Evolutionary conservation across 2,329 filamentous ascomycete species (phyloP).

Genomic region (Phoma herbarum): DNA sequence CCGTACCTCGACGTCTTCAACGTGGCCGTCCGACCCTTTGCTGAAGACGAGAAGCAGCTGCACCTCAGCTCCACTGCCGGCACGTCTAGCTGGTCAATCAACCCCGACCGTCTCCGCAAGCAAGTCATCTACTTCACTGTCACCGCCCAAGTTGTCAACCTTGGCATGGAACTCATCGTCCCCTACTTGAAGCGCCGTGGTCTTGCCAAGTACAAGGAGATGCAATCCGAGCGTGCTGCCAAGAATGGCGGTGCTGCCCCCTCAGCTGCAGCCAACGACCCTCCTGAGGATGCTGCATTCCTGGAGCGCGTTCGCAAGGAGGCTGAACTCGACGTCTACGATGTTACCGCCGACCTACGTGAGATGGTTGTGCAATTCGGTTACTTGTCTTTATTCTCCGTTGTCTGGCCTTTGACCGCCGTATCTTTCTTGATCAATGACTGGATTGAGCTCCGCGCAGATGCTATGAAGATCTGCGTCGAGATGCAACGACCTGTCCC

Average conservation of each 20-base stretch:
- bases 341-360: conserved; percentile 88
- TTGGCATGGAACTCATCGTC: conserved; percentile 83
- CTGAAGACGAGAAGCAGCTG: conserved; percentile 76
- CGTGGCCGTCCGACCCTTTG: conserved; percentile 76
- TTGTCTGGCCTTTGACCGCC: conserved; percentile 92
- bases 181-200: conserved; percentile 84
- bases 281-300: conserved; percentile 80
- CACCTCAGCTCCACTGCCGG: conserved; percentile 57
- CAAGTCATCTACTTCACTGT: conserved; percentile 97
- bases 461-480: conserved; percentile 92
- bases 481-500: conserved; percentile 90
- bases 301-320: conserved; percentile 83
- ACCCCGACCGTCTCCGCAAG: conserved; percentile 81
- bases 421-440: conserved; percentile 93
- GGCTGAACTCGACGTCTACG: conserved; percentile 82
- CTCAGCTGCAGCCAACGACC: conserved; percentile 66
- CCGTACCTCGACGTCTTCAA: conserved; percentile 87
- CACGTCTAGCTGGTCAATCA: conserved; percentile 73
- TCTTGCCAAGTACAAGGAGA: conserved; percentile 80
- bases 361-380: conserved; percentile 72
- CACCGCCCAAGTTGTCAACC: conserved; percentile 89
- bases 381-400: conserved; percentile 89
- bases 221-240: conserved; percentile 67
- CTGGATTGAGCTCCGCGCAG: conserved; percentile 92
- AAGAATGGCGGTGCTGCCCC: conserved; percentile 64